Evolutionary conservation across 345 rosid species (phyloP).

Genomic region (Aquilaria malaccensis): DNA sequence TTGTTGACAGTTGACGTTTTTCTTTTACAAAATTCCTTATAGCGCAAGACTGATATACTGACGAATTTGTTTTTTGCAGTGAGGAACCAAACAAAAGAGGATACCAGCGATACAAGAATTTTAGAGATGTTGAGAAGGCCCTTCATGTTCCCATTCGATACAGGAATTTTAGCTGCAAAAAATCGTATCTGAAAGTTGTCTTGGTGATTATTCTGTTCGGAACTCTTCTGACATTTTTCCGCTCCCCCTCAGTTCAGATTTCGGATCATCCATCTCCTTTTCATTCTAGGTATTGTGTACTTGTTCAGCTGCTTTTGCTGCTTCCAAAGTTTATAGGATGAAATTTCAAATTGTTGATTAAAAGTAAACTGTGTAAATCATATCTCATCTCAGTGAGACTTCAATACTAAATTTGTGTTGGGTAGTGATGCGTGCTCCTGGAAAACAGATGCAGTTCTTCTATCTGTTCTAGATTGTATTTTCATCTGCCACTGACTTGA

Average conservation of each 20-base stretch:
- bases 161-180: conserved; percentile 52
- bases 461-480: not conserved
- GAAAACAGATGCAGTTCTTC: not conserved
- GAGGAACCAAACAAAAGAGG: conserved; percentile 52
- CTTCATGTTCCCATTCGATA: conserved; percentile 45
- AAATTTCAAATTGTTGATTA: too few species aligned
- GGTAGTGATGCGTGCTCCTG: too few species aligned
- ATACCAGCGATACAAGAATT: conserved; percentile 35
- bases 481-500: conserved; percentile 9
- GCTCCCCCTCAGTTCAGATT: conserved; percentile 54
- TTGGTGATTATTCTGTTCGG: conserved; percentile 47
- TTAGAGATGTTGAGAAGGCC: conserved; percentile 59
- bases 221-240: conserved; percentile 50
- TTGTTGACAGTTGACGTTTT: too few species aligned
- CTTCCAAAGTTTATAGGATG: not conserved
- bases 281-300: conserved; percentile 29
- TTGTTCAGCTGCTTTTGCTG: not conserved
- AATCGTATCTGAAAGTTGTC: conserved; percentile 40
- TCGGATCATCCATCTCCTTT: conserved; percentile 38
- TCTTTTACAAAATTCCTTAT: not conserved
- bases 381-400: too few species aligned
- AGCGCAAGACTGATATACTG: conserved; percentile 3
- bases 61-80: conserved; percentile 21
- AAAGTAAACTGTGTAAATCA: too few species aligned
- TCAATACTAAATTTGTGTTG: too few species aligned